A percentile compares a stretch with the other conserved stretches of the same genome.
Conservation (phyloP, 805 yeast species). For the Tanozyma kutaoensis region DNA sequence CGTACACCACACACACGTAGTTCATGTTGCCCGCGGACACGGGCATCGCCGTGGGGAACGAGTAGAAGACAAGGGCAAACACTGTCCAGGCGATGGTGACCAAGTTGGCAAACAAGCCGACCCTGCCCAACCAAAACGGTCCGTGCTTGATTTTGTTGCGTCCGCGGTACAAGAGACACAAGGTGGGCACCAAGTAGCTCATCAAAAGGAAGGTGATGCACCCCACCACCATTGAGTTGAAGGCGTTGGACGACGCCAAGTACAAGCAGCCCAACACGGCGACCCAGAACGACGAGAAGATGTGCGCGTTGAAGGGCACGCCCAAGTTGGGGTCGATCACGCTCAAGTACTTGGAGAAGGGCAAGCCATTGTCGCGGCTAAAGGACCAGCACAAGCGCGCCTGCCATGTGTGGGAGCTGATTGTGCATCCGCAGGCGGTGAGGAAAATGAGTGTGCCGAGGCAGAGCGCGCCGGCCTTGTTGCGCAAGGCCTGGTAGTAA, state of each 20-base stretch:
- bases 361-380: slow-evolving; percentile 29
- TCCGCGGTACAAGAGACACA: slow-evolving; percentile 20
- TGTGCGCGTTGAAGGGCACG: slow-evolving; percentile 26
- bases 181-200: slow-evolving; percentile 22
- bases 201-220: slow-evolving; percentile 25
- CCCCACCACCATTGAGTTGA: slow-evolving; percentile 24
- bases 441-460: slow-evolving; percentile 20
- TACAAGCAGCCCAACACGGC: slow-evolving; percentile 23
- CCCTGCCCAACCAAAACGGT: slow-evolving; percentile 26
- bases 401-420: slow-evolving; percentile 30
- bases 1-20: slow-evolving; percentile 15
- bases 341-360: slow-evolving; percentile 24
- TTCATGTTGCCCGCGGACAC: slow-evolving; percentile 15
- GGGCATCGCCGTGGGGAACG: slow-evolving; percentile 21
- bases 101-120: slow-evolving; percentile 20
- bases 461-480: slow-evolving; percentile 21
- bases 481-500: slow-evolving; percentile 21
- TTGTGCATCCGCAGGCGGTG: slow-evolving; percentile 25
- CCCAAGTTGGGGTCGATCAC: slow-evolving; percentile 23
- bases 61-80: slow-evolving; percentile 24
- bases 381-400: slow-evolving; percentile 30
- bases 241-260: slow-evolving; percentile 24
- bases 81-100: slow-evolving; percentile 20
- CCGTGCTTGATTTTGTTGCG: slow-evolving; percentile 25
- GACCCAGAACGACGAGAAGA: slow-evolving; percentile 19